These are phyloP conservation scores for Umbelopsis vinacea DNA, from an alignment of 192 early-diverging fungal genomes.

Conservation along the genomic window DNA sequence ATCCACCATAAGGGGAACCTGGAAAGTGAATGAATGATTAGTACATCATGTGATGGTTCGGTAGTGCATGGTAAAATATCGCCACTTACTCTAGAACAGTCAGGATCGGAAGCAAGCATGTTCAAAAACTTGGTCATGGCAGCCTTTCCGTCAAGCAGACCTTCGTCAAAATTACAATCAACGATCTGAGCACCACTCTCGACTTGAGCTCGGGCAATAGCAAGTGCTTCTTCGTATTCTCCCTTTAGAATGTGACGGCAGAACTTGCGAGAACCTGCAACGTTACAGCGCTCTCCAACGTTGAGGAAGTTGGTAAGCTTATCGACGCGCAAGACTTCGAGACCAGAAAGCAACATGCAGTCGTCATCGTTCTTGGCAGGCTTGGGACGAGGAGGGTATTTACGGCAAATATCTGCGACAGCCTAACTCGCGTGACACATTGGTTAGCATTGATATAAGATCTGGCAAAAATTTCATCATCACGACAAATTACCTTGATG, in stretches of 20 bases:
- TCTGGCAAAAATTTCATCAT: background rate
- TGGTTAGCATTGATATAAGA: background rate
- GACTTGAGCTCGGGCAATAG: conserved; percentile 92
- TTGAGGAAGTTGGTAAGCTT: conserved; percentile 88
- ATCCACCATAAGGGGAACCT: conserved; percentile 90
- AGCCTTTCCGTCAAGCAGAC: conserved; percentile 90
- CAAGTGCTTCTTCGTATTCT: conserved; percentile 92
- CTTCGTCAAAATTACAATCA: conserved; percentile 97
- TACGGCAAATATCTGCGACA: conserved; percentile 74
- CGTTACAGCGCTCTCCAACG: conserved; percentile 97
- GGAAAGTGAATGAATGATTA: too few relatives aligned
- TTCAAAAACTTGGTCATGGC: conserved; percentile 96
- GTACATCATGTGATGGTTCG: too few relatives aligned
- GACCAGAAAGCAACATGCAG: conserved; percentile 81
- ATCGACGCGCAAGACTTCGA: conserved; percentile 86
- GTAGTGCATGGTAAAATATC: background rate
- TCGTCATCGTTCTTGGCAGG: conserved; percentile 70
- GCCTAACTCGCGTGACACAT: conserved; percentile 48
- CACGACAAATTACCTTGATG: conserved; percentile 68
- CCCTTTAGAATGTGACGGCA: conserved; percentile 91
- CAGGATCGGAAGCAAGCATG: conserved; percentile 92
- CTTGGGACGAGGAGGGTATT: conserved; percentile 74
- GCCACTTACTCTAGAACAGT: conserved; percentile 66
- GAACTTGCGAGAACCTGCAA: conserved; percentile 94
- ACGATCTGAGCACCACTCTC: conserved; percentile 95